Conservation (phyloP, 2,329 filamentous ascomycete genomes). For the Neofusicoccum laricinum region DNA sequence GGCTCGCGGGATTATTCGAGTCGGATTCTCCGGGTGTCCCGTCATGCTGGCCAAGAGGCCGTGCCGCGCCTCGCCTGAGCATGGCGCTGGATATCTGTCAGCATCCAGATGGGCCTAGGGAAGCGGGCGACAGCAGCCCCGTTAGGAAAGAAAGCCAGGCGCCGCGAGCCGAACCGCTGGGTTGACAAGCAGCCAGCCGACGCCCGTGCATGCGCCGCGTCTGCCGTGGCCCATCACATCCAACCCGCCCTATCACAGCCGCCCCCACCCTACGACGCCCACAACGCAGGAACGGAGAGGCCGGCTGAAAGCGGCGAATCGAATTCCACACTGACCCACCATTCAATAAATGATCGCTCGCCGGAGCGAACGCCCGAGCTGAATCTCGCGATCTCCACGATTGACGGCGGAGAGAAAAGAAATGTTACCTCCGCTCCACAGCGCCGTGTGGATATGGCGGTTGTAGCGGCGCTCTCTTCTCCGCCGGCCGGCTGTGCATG, state of each 20-base stretch:
- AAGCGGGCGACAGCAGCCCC: too few species aligned
- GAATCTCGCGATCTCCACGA: not conserved
- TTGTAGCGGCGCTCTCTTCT: not conserved
- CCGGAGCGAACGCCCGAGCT: not conserved
- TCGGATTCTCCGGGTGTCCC: not conserved
- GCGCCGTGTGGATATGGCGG: not conserved
- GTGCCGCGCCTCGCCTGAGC: too few species aligned
- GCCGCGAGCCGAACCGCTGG: constrained; percentile 6
- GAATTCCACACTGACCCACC: not conserved
- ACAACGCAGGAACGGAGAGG: not conserved
- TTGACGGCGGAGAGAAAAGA: not conserved
- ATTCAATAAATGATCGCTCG: not conserved
- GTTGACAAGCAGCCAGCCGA: constrained; percentile 6
- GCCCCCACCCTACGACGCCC: not conserved
- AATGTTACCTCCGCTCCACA: not conserved
- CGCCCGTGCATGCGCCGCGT: not conserved
- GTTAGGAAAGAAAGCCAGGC: not conserved
- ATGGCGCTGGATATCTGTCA: too few species aligned
- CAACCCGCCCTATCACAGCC: not conserved
- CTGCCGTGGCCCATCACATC: not conserved
- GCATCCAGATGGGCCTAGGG: too few species aligned
- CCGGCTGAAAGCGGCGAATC: constrained; percentile 4
- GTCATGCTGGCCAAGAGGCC: not conserved
- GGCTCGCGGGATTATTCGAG: not conserved
- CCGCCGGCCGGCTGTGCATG: not conserved